Conservation (phyloP, 2,329 filamentous ascomycete genomes). For the Ophiostoma angusticollis region DNA sequence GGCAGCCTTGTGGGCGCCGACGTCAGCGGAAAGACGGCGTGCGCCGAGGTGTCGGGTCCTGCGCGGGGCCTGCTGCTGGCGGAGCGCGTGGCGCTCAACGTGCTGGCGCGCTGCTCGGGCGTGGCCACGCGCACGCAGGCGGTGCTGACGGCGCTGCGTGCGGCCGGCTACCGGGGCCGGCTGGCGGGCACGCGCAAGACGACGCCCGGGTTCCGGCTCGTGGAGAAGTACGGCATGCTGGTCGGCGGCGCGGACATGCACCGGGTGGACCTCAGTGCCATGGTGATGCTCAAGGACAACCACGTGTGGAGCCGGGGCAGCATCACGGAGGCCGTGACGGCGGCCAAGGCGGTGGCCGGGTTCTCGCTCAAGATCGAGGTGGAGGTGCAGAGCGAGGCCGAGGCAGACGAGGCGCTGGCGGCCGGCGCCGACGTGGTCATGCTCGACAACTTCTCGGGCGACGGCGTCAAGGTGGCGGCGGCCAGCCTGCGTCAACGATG, state of each 20-base stretch:
- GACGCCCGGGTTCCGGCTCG: constrained; percentile 84
- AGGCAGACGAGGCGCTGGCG: constrained; percentile 81
- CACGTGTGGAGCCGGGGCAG: constrained; percentile 86
- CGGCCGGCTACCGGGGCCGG: constrained; percentile 64
- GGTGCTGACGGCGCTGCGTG: constrained; percentile 42
- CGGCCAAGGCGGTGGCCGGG: constrained; percentile 72
- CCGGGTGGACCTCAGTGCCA: constrained; percentile 77
- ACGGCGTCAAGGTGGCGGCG: constrained; percentile 64
- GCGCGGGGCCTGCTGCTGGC: constrained; percentile 72
- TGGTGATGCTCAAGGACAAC: constrained; percentile 99
- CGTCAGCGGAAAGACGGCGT: constrained; percentile 26
- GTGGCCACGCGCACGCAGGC: constrained; percentile 59
- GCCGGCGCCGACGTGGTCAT: constrained; percentile 94
- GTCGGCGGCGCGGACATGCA: constrained; percentile 88
- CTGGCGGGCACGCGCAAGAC: constrained; percentile 96
- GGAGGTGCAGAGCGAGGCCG: constrained; percentile 76
- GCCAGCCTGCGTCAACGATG: constrained; percentile 66
- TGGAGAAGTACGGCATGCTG: constrained; percentile 97
- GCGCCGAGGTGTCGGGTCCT: constrained; percentile 77
- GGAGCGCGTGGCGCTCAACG: constrained; percentile 85
- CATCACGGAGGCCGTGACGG: constrained; percentile 73
- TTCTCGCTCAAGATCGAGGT: constrained; percentile 94
- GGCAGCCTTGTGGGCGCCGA: constrained; percentile 49
- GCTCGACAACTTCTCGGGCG: constrained; percentile 86
- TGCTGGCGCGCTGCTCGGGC: constrained; percentile 79